phyloP scores from a whole-genome alignment of 2,329 filamentous ascomycete species.

The Cordyceps sp. region DNA sequence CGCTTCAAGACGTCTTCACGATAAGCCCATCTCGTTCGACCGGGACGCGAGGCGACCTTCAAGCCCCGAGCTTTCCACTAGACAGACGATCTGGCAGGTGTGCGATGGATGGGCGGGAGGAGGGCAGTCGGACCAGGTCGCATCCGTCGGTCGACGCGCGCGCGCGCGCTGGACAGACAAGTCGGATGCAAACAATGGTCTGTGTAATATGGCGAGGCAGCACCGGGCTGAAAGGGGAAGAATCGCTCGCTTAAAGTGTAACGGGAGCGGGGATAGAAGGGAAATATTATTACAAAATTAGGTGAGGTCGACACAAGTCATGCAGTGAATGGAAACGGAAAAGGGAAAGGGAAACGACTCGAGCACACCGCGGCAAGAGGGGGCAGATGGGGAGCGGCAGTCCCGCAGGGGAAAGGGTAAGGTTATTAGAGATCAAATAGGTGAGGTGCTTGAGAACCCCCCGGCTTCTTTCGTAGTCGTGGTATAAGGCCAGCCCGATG shows the following conservation, averaged over 20 bases:
- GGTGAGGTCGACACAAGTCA: not conserved
- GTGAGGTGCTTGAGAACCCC: not conserved
- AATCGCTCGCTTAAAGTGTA: not conserved
- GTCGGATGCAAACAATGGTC: not conserved
- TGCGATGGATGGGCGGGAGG: too few species aligned
- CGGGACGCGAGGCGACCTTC: not conserved
- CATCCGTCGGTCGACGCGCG: too few species aligned
- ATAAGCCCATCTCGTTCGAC: not conserved
- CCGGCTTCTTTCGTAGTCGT: too few species aligned
- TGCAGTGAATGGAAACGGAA: not conserved
- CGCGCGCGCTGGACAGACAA: too few species aligned
- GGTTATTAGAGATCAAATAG: slow-evolving; percentile 1
- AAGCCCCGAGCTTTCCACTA: not conserved
- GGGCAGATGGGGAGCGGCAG: not conserved
- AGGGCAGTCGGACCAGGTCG: too few species aligned
- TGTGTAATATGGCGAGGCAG: not conserved
- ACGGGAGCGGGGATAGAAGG: not conserved
- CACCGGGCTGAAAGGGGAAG: not conserved
- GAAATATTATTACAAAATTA: not conserved
- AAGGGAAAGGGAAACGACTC: not conserved
- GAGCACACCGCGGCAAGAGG: too few species aligned
- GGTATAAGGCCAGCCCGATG: not conserved
- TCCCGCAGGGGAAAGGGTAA: not conserved
- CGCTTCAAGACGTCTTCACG: slow-evolving; percentile 2
- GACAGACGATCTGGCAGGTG: not conserved